Evolutionary conservation across 2,329 filamentous ascomycete species (phyloP), one percentile per base, ranked within the genome.

Genomic region (Clonostachys rosea): DNA sequence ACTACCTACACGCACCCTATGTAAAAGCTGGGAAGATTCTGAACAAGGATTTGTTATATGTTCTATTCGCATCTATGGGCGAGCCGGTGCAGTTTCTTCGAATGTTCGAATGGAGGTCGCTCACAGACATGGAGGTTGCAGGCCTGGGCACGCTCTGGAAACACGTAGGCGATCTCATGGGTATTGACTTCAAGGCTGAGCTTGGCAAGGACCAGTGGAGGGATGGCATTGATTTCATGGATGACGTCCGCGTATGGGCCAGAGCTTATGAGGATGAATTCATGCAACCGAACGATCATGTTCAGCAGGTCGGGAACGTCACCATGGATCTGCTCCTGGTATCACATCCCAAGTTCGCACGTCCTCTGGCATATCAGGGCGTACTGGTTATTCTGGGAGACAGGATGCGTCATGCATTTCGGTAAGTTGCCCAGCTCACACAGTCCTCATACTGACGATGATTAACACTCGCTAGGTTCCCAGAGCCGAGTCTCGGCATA

Each of bases 61-160:
- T 66, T 6, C 60, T 70, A 5, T 68, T 68, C 41, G 71, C 89
- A 1, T 89, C 89, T 59, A 75, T 86, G 16, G 68, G 76, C 1
- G 83, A 90, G 58, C 85, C 87, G 1, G 63, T 78, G 33, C 70
- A 75, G 13, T 90, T 86, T 71, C 75, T 87, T 34, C 61, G 73
- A 6, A 67, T 67, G 6, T 87, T 82, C 56, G 89, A 92, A 59
- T 92, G 87, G 87, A 78, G 88, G 3, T 37, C 67, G 5, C 61
- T 89, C 18, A 84, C 76, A 14, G 78, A 84, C 1, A 71, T 91
- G 64, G 88, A 91, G 62, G 62, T 71, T 10, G 87, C 84, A 51
- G 86, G 85, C 1, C 64, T 85, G 33, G 83, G 79, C 14, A 82
- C 79, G 1, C 81, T 87, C 56, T 91, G 86, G 86, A 87, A 87